Base-by-base conservation (phyloP, 306 rosid genomes). In the cucumber (Cucumis sativus) region DNA sequence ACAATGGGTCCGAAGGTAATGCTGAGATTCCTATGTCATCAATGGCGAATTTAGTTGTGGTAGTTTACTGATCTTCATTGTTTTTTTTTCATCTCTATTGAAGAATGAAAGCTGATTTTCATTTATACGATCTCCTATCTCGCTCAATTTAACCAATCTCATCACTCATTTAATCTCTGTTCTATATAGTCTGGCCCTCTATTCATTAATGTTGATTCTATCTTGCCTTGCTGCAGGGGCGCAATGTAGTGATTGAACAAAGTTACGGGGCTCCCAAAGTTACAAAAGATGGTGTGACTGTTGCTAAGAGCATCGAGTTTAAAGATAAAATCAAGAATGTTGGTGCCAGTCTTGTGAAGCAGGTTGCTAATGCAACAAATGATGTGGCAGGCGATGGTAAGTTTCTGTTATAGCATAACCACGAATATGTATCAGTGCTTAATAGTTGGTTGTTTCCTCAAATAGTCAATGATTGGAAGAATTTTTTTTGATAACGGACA, bases 1-100 rank as follows among this genome's bases (percentile, higher is more conserved):
- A 95, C 98, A 65, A 95, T 95, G 97, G 98, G 98, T 75, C 98
- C 97, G 37, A 95, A 95, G 96, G 98, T 94, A 54, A 8, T 30
- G 77, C 33, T 4, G 7, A 28, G 7, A 17, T 35, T 72, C 17
- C 15, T 51, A 16, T 30, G n/a, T 33, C 45, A 16, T 72, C 28
- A 51, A 51, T 47, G 56, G 18, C 1, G 58, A 43, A 69, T 45
- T 17, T 7, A 6, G 35, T 20, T 68, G n/a, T 8, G 4, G 39
- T 45, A 6, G 35, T 70, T 0, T 9, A 3, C n/a, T 45, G 35
- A 17, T 25, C 8, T 49, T 23, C 76, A 25, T 47, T 43, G 35
- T 6, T 39, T 45, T 7, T 69, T 47, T 69, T 47, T 17, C 2
- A 6, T 39, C 40, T 45, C 14, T 23, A 43, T 68, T 14, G 10